Evolutionary conservation across 257 asterid species (phyloP), one percentile per base, ranked within the genome.

Genomic region (Coffea eugenioides): DNA sequence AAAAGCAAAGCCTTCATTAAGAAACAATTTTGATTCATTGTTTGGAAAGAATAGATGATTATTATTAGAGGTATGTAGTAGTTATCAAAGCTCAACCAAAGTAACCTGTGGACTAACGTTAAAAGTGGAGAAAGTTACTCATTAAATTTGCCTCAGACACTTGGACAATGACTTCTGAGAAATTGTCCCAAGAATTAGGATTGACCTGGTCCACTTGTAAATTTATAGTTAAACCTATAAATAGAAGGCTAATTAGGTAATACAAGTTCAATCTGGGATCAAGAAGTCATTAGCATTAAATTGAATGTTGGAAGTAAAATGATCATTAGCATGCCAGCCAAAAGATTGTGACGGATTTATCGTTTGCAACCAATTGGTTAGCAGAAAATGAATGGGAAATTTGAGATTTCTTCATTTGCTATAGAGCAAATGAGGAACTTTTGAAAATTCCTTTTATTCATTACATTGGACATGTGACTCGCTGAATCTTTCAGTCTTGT

Each of bases 71-170:
- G 87, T 66, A 61, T 79, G 70, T 45, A 77, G 68, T 57, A 69
- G 73, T 73, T 54, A 61, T 70, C 54, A 74, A 75, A 52, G 69
- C 66, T 64, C 72, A 73, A 77, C 74, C 73, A 62, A 31, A 83
- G 41, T 36, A 78, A 80, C 68, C 41, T 68, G 87, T 75, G 88
- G 86, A 75, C 69, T 78, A 27, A 71, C 88, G 85, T 56, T 73
- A 87, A 80, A 84, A 14, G 66, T 84, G 90, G 88, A 76, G 79
- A 75, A 62, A 25, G 0, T 77, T 69, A 36, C 39, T 81, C 80
- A 74, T 73, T 57, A 16, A 31, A 72, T 81, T 20, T 69, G 64
- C n/a, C 74, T 68, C 9, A 64, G 74, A 76, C 82, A 77, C 82
- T 48, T 80, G 84, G 81, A 20, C n/a, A 43, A 14, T 66, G 0